Evolutionary conservation across 345 rosid genomes (phyloP), one percentile per base, ranked within the genome.

Genomic region (Acer yangbiense): DNA sequence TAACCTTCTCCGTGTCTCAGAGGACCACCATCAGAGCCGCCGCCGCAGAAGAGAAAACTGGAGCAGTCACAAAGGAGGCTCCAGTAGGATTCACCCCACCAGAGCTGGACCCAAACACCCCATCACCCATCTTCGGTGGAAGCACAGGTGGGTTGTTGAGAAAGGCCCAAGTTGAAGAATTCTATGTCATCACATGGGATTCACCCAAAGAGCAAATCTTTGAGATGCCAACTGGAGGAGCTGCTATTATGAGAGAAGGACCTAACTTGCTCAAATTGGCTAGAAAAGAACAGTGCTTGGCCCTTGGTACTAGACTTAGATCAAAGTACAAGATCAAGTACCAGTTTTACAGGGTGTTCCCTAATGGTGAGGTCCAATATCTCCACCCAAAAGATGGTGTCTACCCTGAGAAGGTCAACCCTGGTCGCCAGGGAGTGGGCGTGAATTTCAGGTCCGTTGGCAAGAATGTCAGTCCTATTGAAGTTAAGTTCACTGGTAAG

Each of bases 251-350:
- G 98, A 93, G 98, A 64, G 82, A 93, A 86, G 98, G 98, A 10
- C 94, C 98, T 9, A 95, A 93, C 84, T 64, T 95, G 88, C 86
- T 95, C 71, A 95, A 95, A 86, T 54, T 95, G 84, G 98, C 96
- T 3, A 90, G 98, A 93, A 95, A 95, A 79, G 98, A 95, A 75
- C 98, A 93, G 87, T 95, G 97, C 83, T 74, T 95, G 85, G 98
- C 98, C 9, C 89, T 93, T 6, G 98, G 98, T 3, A 95, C 98
- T 7, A 84, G 98, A 64, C 85, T 95, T 27, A 91, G 99, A 79
- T 95, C 99, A 2, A 95, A 95, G 88, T 95, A 95, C 89, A 95
- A 95, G 94, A 95, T 95, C 70, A 90, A 79, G n/a, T 95, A 95
- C 87, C 97, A 93, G 85, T 95, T 95, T 66, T 95, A 93, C 88